Percentiles rank a stretch among this genome's conserved stretches.
These are phyloP conservation scores for Cryptococcus wingfieldii DNA, from an alignment of 1,284 basidiomycete species.

Conservation along the genomic window DNA sequence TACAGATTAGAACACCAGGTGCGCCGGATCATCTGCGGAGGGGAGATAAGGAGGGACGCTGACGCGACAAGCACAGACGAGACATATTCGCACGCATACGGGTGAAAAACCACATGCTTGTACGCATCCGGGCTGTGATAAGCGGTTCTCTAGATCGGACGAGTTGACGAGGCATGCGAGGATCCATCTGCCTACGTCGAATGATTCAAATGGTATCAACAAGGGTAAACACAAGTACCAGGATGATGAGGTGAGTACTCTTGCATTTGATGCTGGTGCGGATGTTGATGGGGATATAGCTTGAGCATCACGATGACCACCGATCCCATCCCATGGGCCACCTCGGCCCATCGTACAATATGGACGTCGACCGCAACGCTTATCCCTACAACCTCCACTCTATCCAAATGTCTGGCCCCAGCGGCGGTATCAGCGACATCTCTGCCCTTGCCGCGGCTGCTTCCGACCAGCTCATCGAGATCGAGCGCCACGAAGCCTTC, in stretches of 20 bases:
- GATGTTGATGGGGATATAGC: slow-evolving; percentile 10
- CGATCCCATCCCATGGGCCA: slow-evolving; percentile 35
- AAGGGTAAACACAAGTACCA: slow-evolving; percentile 34
- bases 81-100: slow-evolving; percentile 96
- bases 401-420: slow-evolving; percentile 30
- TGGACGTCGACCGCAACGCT: slow-evolving; percentile 43
- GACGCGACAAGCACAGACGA: slow-evolving; percentile 60
- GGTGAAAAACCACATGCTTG: slow-evolving; percentile 97
- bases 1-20: slow-evolving; percentile 90
- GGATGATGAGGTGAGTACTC: slow-evolving; percentile 34
- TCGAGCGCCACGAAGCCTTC: slow-evolving; percentile 78
- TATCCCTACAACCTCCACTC: slow-evolving; percentile 38
- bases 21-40: slow-evolving; percentile 2
- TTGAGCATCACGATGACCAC: slow-evolving; percentile 35
- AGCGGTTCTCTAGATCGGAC: slow-evolving; percentile 94
- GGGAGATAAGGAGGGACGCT: neutral
- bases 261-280: neutral
- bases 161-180: slow-evolving; percentile 93
- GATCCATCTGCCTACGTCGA: slow-evolving; percentile 64
- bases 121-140: slow-evolving; percentile 91
- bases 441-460: slow-evolving; percentile 72
- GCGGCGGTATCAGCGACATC: slow-evolving; percentile 54
- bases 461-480: slow-evolving; percentile 75
- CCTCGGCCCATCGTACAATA: slow-evolving; percentile 43
- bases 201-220: slow-evolving; percentile 30